A percentile compares a stretch with the other conserved stretches of the same genome.
phyloP scores from a whole-genome alignment of 306 rosid species.

The Adenanthera pavonina region DNA sequence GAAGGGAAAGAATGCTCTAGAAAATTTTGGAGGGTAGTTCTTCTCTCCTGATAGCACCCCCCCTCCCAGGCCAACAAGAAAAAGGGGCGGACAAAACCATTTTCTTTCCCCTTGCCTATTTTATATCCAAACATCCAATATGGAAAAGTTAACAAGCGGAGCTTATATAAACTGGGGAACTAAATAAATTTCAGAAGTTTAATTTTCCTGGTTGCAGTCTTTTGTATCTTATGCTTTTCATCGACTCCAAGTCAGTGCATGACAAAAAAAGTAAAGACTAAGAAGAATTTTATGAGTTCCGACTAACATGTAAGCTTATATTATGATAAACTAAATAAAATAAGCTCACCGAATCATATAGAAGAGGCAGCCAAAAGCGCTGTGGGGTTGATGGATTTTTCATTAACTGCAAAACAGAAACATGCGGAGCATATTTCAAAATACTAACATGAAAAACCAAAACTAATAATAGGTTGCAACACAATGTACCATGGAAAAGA shows the following conservation, averaged over 20 bases:
- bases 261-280: not conserved
- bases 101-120: not conserved
- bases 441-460: not conserved
- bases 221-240: not conserved
- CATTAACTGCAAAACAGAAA: slow-evolving; percentile 72
- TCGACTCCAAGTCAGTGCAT: slow-evolving; percentile 15
- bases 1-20: not conserved
- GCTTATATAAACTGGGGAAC: not conserved
- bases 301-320: not conserved
- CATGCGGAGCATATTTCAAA: slow-evolving; percentile 12
- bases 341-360: slow-evolving; percentile 80
- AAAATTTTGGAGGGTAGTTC: no score
- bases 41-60: no score
- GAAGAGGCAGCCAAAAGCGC: slow-evolving; percentile 91
- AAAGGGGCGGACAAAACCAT: not conserved
- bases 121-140: not conserved
- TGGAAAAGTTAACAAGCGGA: not conserved
- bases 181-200: not conserved
- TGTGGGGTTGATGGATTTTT: slow-evolving; percentile 91
- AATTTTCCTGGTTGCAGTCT: slow-evolving; percentile 12
- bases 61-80: no score
- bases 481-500: not conserved
- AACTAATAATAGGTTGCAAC: not conserved
- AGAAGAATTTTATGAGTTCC: not conserved
- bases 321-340: slow-evolving; percentile 18